Evolutionary conservation across 2,329 filamentous ascomycete genomes (phyloP).

Genomic region (Diplodia intermedia): DNA sequence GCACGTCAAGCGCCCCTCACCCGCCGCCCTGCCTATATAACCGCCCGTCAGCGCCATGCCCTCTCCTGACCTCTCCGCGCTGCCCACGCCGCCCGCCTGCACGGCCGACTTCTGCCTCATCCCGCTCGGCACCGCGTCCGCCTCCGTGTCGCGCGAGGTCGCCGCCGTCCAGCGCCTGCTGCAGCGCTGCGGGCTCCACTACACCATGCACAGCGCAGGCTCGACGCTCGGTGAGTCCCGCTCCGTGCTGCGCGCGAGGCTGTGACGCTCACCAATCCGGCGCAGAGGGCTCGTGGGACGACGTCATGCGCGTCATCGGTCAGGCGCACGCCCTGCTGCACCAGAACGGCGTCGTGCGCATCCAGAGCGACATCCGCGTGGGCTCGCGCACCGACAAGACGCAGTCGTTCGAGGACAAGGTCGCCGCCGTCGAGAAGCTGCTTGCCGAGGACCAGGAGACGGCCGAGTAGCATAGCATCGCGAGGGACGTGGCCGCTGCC

Average conservation of each 20-base stretch:
- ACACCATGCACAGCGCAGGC: slow-evolving; percentile 91
- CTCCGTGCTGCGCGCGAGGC: background rate
- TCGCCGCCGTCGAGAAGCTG: slow-evolving; percentile 59
- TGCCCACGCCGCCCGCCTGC: slow-evolving; percentile 72
- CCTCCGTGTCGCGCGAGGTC: slow-evolving; percentile 69
- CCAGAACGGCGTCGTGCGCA: slow-evolving; percentile 58
- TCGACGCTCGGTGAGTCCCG: slow-evolving; percentile 71
- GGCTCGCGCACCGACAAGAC: slow-evolving; percentile 87
- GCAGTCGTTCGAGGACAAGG: slow-evolving; percentile 82
- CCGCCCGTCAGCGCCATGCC: slow-evolving; percentile 14
- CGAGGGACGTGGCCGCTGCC: background rate
- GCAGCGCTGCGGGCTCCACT: slow-evolving; percentile 78
- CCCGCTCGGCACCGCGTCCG: slow-evolving; percentile 68
- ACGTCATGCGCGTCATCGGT: slow-evolving; percentile 70
- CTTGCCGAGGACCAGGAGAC: slow-evolving; percentile 8
- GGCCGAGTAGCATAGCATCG: background rate
- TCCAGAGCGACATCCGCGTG: slow-evolving; percentile 88
- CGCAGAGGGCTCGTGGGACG: slow-evolving; percentile 87
- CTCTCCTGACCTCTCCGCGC: slow-evolving; percentile 35
- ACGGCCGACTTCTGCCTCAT: slow-evolving; percentile 93
- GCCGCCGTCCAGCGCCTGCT: slow-evolving; percentile 88
- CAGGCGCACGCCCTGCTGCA: slow-evolving; percentile 51
- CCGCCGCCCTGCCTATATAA: slow-evolving; percentile 20
- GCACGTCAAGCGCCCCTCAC: background rate
- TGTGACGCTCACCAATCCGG: background rate